These are phyloP conservation scores for Scutellaria barbata DNA, from an alignment of 257 asterid species.

Conservation along the genomic window DNA sequence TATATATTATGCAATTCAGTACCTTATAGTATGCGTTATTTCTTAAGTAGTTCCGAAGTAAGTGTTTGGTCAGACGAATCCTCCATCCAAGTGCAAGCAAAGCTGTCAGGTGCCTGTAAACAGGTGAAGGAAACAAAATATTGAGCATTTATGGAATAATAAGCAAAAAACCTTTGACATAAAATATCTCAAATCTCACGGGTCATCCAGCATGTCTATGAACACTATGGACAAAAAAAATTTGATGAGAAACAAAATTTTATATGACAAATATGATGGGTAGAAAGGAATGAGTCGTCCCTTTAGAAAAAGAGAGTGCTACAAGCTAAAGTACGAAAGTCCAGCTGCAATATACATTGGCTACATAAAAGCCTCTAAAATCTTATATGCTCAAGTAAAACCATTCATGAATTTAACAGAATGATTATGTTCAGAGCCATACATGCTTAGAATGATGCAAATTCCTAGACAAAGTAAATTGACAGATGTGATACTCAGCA, in stretches of 20 bases:
- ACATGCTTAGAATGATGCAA: neutral
- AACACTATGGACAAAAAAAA: conserved; percentile 14
- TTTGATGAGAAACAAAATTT: too few relatives aligned
- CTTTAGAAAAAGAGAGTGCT: too few relatives aligned
- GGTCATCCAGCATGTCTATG: conserved; percentile 8
- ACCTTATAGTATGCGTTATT: conserved; percentile 97
- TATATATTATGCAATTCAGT: conserved; percentile 29
- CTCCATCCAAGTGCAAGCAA: conserved; percentile 99
- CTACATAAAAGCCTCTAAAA: neutral
- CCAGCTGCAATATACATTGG: too few relatives aligned
- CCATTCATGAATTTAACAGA: neutral
- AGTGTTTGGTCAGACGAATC: conserved; percentile 90
- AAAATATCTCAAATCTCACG: conserved; percentile 2
- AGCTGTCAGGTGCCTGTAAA: conserved; percentile 78
- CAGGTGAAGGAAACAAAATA: conserved; percentile 16
- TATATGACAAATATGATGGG: too few relatives aligned
- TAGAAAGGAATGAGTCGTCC: too few relatives aligned
- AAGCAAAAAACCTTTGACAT: conserved; percentile 22
- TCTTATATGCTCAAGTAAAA: neutral
- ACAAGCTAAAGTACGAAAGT: too few relatives aligned
- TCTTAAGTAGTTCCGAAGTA: conserved; percentile 77
- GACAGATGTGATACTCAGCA: conserved; percentile 14
- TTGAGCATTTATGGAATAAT: conserved; percentile 14
- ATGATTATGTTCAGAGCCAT: neutral
- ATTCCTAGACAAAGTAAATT: conserved; percentile 12